phyloP scores from a whole-genome alignment of 495 filamentous ascomycete species.

The Xylaria palmicola region DNA sequence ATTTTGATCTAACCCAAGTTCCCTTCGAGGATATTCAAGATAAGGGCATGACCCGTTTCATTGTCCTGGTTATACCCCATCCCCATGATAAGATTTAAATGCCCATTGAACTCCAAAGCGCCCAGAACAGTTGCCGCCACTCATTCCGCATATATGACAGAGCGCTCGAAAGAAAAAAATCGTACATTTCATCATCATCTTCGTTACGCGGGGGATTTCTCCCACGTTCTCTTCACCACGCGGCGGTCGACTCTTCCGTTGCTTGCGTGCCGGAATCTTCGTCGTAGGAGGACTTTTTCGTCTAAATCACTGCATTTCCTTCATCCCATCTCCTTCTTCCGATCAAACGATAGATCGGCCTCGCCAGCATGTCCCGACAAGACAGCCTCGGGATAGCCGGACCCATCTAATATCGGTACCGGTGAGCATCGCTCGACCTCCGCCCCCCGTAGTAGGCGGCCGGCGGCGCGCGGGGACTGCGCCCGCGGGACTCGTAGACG shows the following conservation, averaged over 20 bases:
- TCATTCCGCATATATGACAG: not conserved
- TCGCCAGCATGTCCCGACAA: not conserved
- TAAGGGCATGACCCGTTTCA: not conserved
- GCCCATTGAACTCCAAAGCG: not conserved
- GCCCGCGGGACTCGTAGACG: conserved; percentile 18
- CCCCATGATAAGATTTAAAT: not conserved
- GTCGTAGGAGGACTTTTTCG: not conserved
- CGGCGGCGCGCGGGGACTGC: conserved; percentile 27
- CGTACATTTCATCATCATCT: not conserved
- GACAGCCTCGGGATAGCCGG: not conserved
- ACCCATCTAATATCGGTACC: conserved; percentile 6
- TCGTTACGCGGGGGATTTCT: not conserved
- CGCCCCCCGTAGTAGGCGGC: conserved; percentile 18
- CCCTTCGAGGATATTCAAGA: not conserved
- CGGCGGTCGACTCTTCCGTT: not conserved
- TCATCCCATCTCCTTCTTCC: not conserved
- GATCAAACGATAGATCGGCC: not conserved
- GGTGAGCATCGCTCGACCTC: conserved; percentile 22
- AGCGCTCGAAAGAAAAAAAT: not conserved
- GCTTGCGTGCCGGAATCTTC: not conserved
- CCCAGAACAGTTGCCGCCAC: not conserved
- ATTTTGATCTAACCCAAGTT: too few species aligned
- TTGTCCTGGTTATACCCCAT: not conserved
- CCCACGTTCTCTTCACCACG: not conserved
- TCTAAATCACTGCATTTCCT: not conserved